Evolutionary conservation across 2,329 filamentous ascomycete genomes (phyloP), one percentile per base, ranked within the genome.

Genomic region (Colletotrichum camelliae): DNA sequence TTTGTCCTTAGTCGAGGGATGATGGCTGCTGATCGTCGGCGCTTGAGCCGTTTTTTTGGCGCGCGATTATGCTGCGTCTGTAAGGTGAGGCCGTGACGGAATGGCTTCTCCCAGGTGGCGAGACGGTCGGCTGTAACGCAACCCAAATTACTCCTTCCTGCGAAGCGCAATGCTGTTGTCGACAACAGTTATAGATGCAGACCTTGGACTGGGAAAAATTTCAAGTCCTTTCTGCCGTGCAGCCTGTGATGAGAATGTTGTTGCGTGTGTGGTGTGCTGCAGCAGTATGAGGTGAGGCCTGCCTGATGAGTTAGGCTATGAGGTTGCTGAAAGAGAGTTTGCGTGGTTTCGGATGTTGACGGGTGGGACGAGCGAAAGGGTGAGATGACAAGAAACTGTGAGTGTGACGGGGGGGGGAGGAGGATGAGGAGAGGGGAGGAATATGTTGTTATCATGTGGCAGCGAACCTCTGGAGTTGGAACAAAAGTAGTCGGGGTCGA

Each of bases 51-150:
- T 48, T 72, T 79, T 24, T 81, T 86, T 86, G 82, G 86, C 86
- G 86, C 85, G 86, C 86, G 85, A 87, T 87, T 87, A 86, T 81
- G 81, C 81, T 85, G 83, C 84, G 84, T 81, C 83, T 85, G 84
- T 81, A 79, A 80, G 80, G 80, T 79, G 78, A 79, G 58, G 72
- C 70, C 71, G 64, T 67, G 72, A 74, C 64, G 73, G 68, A 33
- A 73, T 62, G 43, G 52, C 39, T 67, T 58, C 43, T 55, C 61
- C 43, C 71, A 70, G 65, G 52, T 65, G 48, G 61, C 67, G 57
- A 57, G 43, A 62, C 37, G 35, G 21, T 66, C 24, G 43, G 21
- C 61, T 74, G 65, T 60, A 70, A 70, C 48, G 27, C 71, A 72
- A 74, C 48, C 62, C 58, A n/a, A 31, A 55, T 75, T 37, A 57